These are phyloP conservation scores for Chimonanthus praecox DNA, from an alignment of 164 flowering plant genomes.

Conservation along the genomic window DNA sequence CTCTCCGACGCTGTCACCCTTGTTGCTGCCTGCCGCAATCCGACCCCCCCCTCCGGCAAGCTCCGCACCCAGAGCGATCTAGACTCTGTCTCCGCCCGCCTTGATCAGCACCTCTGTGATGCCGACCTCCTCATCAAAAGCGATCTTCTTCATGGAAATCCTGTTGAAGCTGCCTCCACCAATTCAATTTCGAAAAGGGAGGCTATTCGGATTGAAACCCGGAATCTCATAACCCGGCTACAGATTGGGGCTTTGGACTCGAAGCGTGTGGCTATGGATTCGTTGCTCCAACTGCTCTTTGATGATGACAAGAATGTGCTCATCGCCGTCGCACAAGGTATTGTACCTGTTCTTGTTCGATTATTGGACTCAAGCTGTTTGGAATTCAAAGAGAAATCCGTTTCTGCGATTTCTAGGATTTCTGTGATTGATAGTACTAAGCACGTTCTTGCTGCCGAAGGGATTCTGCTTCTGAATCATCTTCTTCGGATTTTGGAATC, in stretches of 20 bases:
- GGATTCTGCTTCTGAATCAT: constrained; percentile 61
- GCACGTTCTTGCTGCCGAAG: constrained; percentile 67
- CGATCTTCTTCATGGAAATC: constrained; percentile 42
- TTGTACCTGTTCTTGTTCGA: constrained; percentile 64
- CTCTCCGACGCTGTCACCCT: constrained; percentile 34
- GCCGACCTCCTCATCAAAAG: constrained; percentile 47
- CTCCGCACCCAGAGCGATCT: constrained; percentile 60
- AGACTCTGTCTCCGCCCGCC: constrained; percentile 37
- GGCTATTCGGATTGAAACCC: constrained; percentile 34
- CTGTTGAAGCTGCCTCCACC: constrained; percentile 2
- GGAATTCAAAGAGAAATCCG: constrained; percentile 70
- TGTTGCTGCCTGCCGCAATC: constrained; percentile 24
- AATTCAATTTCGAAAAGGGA: constrained; percentile 33
- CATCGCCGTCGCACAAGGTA: constrained; percentile 82
- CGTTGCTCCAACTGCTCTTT: constrained; percentile 39
- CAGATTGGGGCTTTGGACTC: constrained; percentile 79
- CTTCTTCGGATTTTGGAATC: constrained; percentile 73
- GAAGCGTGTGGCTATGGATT: constrained; percentile 60
- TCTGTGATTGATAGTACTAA: constrained; percentile 65
- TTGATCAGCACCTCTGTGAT: constrained; percentile 42
- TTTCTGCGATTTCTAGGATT: constrained; percentile 66
- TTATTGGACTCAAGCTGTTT: constrained; percentile 52
- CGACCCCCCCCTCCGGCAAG: constrained; percentile 38
- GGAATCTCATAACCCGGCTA: constrained; percentile 65
- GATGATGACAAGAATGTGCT: constrained; percentile 84